Conservation (phyloP, 441 rosid species). For the Gossypium trilobum region DNA sequence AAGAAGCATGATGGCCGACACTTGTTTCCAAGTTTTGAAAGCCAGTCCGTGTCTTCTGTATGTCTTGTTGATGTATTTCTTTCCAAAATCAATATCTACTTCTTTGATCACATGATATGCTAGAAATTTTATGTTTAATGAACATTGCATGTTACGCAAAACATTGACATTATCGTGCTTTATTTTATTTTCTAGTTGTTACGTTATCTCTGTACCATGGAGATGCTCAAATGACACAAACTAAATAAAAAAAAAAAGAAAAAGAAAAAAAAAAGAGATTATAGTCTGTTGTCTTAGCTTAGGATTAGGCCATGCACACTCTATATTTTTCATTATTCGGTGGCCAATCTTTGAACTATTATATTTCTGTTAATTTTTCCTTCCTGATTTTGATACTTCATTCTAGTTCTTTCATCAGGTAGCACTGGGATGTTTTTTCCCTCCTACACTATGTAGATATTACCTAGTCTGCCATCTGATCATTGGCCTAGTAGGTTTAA, state of each 20-base stretch:
- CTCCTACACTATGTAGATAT: not conserved
- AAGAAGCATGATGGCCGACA: not conserved
- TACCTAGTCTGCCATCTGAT: not conserved
- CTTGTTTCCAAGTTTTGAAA: not conserved
- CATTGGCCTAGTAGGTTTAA: not conserved
- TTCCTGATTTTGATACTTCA: not conserved
- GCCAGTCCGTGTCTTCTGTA: not conserved
- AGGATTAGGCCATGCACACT: not conserved
- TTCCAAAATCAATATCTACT: not conserved
- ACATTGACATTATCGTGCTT: not conserved
- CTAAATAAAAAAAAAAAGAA: not conserved
- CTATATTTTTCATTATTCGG: not conserved
- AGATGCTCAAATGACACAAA: not conserved
- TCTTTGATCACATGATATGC: not conserved
- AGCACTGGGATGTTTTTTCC: not conserved
- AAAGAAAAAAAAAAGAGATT: not conserved
- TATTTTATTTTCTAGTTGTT: not conserved
- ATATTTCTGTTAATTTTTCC: not conserved
- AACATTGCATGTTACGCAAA: not conserved
- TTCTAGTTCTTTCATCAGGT: not conserved
- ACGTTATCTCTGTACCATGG: not conserved
- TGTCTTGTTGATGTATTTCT: not conserved
- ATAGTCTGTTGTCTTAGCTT: not conserved
- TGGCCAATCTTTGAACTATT: slow-evolving; percentile 1
- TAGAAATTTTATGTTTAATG: not conserved